Evolutionary conservation across 768 basidiomycete genomes (phyloP).

Genomic region (Nidula microcarpa): DNA sequence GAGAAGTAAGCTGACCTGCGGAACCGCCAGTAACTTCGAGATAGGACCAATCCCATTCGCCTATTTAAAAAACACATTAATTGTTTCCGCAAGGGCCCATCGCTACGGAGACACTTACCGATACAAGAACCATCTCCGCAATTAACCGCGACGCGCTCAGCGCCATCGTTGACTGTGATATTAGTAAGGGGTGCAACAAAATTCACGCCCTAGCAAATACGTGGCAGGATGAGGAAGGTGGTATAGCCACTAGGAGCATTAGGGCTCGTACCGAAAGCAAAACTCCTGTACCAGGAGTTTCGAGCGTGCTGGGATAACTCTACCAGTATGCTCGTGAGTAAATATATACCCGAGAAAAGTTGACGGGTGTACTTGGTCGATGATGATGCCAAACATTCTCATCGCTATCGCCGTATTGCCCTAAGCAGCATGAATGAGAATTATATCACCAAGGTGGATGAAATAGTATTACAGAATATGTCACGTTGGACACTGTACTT

Average conservation of each 20-base stretch:
- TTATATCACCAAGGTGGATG: background rate
- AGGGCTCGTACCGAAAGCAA: constrained; percentile 44
- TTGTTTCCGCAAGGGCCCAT: no score
- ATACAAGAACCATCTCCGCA: constrained; percentile 51
- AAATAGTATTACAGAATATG: constrained; percentile 35
- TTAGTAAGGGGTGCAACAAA: constrained; percentile 39
- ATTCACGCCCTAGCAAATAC: constrained; percentile 37
- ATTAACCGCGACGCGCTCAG: constrained; percentile 47
- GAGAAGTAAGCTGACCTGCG: background rate
- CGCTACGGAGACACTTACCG: constrained; percentile 23
- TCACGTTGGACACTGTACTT: constrained; percentile 45
- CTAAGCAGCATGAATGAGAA: constrained; percentile 14
- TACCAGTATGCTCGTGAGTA: constrained; percentile 10
- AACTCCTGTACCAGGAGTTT: constrained; percentile 55
- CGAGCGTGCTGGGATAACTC: constrained; percentile 54
- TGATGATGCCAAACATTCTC: constrained; percentile 50
- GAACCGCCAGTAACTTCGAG: background rate
- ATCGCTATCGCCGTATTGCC: constrained; percentile 52
- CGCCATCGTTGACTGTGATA: constrained; percentile 37
- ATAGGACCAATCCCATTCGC: background rate
- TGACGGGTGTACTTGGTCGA: constrained; percentile 43
- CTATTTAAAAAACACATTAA: background rate
- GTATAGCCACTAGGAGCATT: background rate
- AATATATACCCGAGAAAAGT: background rate
- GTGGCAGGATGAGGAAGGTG: background rate